These are phyloP conservation scores for Lathyrus sativus DNA, from an alignment of 306 rosid genomes.

Conservation along the genomic window DNA sequence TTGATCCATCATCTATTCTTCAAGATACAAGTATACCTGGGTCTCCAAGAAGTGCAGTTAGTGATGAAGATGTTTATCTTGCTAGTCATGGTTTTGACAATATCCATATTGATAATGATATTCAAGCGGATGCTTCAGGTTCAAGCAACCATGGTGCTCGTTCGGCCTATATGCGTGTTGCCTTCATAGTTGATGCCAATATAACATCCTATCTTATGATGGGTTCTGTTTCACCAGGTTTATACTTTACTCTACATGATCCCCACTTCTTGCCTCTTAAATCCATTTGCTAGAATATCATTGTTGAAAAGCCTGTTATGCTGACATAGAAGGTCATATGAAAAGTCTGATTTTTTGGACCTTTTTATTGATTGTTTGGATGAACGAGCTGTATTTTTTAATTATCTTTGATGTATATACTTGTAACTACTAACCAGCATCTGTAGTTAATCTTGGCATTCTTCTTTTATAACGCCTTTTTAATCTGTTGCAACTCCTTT, in stretches of 20 bases:
- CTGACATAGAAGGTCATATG: not conserved
- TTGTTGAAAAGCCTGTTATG: not conserved
- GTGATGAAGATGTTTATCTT: conserved; percentile 70
- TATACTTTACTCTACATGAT: conserved; percentile 35
- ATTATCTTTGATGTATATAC: not conserved
- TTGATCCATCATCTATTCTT: conserved; percentile 88
- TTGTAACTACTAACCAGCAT: conserved; percentile 9
- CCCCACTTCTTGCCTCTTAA: conserved; percentile 23
- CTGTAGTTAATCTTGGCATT: not conserved
- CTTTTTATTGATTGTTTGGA: conserved; percentile 22
- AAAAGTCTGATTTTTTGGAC: conserved; percentile 6
- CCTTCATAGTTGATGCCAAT: conserved; percentile 96
- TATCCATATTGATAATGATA: conserved; percentile 63
- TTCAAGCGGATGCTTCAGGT: conserved; percentile 66
- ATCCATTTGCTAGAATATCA: conserved; percentile 22
- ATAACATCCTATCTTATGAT: conserved; percentile 99
- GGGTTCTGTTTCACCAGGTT: conserved; percentile 99
- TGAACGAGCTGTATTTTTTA: conserved; percentile 1
- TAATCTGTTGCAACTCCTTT: conserved; percentile 10
- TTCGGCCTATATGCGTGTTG: conserved; percentile 72
- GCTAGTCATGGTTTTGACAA: conserved; percentile 59
- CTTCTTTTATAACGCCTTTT: conserved; percentile 16
- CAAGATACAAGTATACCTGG: conserved; percentile 63
- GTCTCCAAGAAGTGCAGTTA: conserved; percentile 68
- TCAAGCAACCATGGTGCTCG: conserved; percentile 55